Percentiles rank a stretch among this genome's conserved stretches.
These are phyloP conservation scores for Prunus campanulata DNA, from an alignment of 306 rosid species.

Conservation along the genomic window DNA sequence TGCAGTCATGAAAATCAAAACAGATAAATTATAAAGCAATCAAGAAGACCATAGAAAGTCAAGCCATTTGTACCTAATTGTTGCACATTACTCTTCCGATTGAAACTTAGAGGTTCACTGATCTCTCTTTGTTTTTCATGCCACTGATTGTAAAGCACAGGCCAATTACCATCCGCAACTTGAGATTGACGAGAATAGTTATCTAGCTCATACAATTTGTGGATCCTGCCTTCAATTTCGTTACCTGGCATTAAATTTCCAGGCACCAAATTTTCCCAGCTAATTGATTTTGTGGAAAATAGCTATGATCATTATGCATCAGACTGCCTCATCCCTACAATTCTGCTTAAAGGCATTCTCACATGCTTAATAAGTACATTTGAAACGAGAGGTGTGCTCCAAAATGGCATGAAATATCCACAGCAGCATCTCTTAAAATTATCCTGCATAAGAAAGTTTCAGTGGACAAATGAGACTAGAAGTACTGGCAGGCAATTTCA, in stretches of 20 bases:
- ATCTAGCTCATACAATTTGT: slow-evolving; percentile 25
- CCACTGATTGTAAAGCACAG: slow-evolving; percentile 33
- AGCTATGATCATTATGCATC: slow-evolving; percentile 1
- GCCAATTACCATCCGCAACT: slow-evolving; percentile 23
- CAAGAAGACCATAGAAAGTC: background rate
- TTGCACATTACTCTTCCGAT: slow-evolving; percentile 18
- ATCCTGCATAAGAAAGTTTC: slow-evolving; percentile 14
- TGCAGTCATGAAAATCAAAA: slow-evolving; percentile 1
- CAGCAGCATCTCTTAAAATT: background rate
- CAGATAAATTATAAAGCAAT: background rate
- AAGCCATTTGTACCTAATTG: slow-evolving; percentile 24
- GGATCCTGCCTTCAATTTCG: slow-evolving; percentile 44
- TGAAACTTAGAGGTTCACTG: slow-evolving; percentile 16
- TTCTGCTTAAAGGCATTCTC: background rate
- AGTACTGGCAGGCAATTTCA: background rate
- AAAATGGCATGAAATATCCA: background rate
- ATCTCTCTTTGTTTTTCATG: slow-evolving; percentile 23
- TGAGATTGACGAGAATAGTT: slow-evolving; percentile 30
- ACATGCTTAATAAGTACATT: background rate
- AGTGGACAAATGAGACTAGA: background rate
- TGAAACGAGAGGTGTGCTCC: background rate
- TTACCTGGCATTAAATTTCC: slow-evolving; percentile 45
- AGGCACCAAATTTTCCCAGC: slow-evolving; percentile 17
- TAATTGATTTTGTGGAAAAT: slow-evolving; percentile 10
- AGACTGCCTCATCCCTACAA: slow-evolving; percentile 1